Evolutionary conservation across 139 green algal species (phyloP), one percentile per base, ranked within the genome.

Genomic region (Auxenochlorella pyrenoidosa): DNA sequence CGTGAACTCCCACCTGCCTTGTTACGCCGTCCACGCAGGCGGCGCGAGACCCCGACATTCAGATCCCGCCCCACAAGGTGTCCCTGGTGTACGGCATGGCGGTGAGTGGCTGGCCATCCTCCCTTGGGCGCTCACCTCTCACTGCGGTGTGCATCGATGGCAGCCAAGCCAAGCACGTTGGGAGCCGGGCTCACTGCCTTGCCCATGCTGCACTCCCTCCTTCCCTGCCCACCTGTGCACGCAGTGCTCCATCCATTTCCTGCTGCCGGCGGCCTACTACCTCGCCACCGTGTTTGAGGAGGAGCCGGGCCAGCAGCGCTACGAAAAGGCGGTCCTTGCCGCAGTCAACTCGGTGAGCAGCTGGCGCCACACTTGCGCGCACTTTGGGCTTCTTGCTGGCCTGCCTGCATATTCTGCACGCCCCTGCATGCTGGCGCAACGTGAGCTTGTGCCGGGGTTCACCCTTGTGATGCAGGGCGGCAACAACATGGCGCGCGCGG

Each of bases 401-500:
- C n/a, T n/a, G n/a, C n/a, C n/a, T n/a, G n/a, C n/a, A 16, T 71
- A 13, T 3, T 71, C 63, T 36, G 63, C 47, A 54, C 8, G 8
- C 8, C 47, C 8, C 10, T 18, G 47, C 47, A 54, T 54, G 47
- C 47, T 54, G 6, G 47, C 10, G 47, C 10, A 10, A 54, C 47
- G 47, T 10, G 47, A 18, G 10, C 47, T 54, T 6, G 47, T 54
- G 47, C 47, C 10, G 47, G 6, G 47, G 8, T 71, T 36, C 26
- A 16, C 66, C 28, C 30, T 40, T 19, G 15, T 63, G 54, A 12
- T 73, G 66, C 66, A 38, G 21, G 85, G 85, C 12, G 85, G 85
- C 85, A 88, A 88, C 75, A 88, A 88, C 60, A 86, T 88, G 85
- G 84, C 84, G 32, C 75, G 85, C 0, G 85, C 85, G 21, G 85